Evolutionary conservation across 208 protist genomes (phyloP).

Genomic region (Acanthamoeba healyi): DNA sequence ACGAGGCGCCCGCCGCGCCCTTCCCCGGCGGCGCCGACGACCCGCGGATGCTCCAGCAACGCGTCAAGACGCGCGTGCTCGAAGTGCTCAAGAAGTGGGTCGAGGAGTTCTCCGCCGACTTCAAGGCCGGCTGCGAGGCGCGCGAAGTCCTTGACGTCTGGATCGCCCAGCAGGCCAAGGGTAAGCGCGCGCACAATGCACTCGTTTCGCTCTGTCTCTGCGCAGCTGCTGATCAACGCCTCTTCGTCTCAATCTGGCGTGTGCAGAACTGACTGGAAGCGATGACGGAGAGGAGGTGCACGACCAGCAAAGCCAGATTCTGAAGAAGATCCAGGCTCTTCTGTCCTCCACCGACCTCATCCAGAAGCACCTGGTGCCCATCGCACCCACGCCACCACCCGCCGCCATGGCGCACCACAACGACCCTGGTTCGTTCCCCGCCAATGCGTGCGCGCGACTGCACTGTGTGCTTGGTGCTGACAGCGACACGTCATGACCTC

Average conservation of each 20-base stretch:
- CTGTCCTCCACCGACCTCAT: slow-evolving; percentile 29
- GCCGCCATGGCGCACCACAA: slow-evolving; percentile 11
- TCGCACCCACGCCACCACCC: background rate
- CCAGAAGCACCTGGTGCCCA: slow-evolving; percentile 36
- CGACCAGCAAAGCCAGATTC: background rate
- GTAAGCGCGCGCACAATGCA: too few species aligned
- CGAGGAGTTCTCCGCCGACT: slow-evolving; percentile 56
- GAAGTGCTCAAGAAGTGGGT: slow-evolving; percentile 48
- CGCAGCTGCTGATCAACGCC: too few species aligned
- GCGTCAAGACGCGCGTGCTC: slow-evolving; percentile 25
- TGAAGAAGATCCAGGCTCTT: slow-evolving; percentile 42
- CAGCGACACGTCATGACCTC: background rate
- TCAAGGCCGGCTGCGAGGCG: slow-evolving; percentile 28
- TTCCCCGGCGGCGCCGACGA: slow-evolving; percentile 50
- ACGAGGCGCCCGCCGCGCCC: slow-evolving; percentile 9
- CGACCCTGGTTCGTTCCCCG: background rate
- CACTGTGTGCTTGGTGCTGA: background rate
- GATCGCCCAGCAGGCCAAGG: slow-evolving; percentile 27
- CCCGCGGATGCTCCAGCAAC: slow-evolving; percentile 24
- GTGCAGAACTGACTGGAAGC: background rate
- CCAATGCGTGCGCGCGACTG: background rate
- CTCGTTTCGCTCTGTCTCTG: too few species aligned
- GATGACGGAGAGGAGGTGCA: background rate
- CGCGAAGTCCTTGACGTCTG: slow-evolving; percentile 3
- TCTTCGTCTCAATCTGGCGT: too few species aligned